A percentile compares a stretch with the other conserved stretches of the same genome.
These are phyloP conservation scores for Kockiozyma suomiensis DNA, from an alignment of 805 yeast genomes.

Conservation along the genomic window DNA sequence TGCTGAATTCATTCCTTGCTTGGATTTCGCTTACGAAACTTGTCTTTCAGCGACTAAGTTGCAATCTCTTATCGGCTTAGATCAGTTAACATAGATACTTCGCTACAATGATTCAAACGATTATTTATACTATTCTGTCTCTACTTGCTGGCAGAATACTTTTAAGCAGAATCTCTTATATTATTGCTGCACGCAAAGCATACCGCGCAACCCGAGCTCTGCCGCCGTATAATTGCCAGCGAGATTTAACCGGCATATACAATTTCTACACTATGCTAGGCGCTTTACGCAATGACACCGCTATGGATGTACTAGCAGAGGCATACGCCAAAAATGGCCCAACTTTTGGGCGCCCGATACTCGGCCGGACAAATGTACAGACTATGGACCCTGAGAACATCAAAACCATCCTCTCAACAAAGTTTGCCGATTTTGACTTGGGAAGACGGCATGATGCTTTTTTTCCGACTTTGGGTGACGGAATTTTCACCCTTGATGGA, in stretches of 20 bases:
- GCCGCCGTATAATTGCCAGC: not conserved
- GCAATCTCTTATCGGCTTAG: too few species aligned
- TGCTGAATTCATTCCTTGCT: too few species aligned
- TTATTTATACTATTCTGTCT: not conserved
- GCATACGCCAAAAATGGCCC: not conserved
- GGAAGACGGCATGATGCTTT: conserved; percentile 39
- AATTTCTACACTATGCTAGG: not conserved
- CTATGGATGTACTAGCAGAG: not conserved
- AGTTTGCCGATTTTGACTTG: conserved; percentile 41
- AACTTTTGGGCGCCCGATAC: not conserved
- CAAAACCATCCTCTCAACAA: conserved; percentile 41
- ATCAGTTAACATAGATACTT: too few species aligned
- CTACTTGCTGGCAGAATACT: not conserved
- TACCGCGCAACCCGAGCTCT: not conserved
- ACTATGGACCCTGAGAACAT: conserved; percentile 42
- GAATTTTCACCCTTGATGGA: conserved; percentile 45
- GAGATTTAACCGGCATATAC: conserved; percentile 1
- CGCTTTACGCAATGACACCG: not conserved
- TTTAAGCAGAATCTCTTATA: not conserved
- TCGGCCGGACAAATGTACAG: conserved; percentile 5
- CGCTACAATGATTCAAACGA: not conserved
- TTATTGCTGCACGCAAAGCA: not conserved
- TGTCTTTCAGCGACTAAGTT: too few species aligned
- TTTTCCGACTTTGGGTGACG: conserved; percentile 42
- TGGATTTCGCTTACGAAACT: too few species aligned